Evolutionary conservation across 805 yeast genomes (phyloP), one percentile per base, ranked within the genome.

Genomic region (Starmerella geochares): DNA sequence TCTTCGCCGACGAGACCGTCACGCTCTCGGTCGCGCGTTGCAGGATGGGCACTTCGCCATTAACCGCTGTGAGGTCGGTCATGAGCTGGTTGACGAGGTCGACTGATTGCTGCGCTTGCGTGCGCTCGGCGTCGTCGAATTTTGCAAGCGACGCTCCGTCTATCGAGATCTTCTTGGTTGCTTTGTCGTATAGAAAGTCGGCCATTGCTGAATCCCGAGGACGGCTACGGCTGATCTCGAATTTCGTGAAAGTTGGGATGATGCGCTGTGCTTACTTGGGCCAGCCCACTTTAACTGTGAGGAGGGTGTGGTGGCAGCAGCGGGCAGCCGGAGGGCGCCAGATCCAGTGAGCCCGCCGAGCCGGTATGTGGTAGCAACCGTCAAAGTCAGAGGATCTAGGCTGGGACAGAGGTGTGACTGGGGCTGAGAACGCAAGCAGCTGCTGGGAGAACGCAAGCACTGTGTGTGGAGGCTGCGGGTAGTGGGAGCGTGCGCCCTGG

Each of bases 1-100:
- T 58, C 48, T 67, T 67, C 31, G 58, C 53, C 35, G 68, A 68
- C 41, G 65, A 63, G 7, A 54, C 56, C 20, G 60, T 57, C 36
- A 65, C 44, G 40, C 50, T 52, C 48, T 52, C 38, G 42, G 63
- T 48, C 17, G 33, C 33, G 24, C 44, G 44, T 23, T 40, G 44
- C 41, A 64, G 51, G 40, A 56, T 56, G 20, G 73, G 73, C n/a
- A 65, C 58, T 17, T 65, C 67, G 45, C 59, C 61, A 33, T 59
- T 58, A 42, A 58, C 40, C 19, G 52, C 56, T 13, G 62, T 55
- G 41, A 69, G 56, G 48, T 63, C 63, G 23, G 60, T 54, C 57
- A 56, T 54, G 25, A 67, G 55, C 43, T 48, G 50, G 55, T 69
- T 67, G 19, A 68, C 54, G 23, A 57, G 32, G 51, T 32, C 47